Conservation (phyloP, 2,329 filamentous ascomycete species). For the Fusarium nygamai region DNA sequence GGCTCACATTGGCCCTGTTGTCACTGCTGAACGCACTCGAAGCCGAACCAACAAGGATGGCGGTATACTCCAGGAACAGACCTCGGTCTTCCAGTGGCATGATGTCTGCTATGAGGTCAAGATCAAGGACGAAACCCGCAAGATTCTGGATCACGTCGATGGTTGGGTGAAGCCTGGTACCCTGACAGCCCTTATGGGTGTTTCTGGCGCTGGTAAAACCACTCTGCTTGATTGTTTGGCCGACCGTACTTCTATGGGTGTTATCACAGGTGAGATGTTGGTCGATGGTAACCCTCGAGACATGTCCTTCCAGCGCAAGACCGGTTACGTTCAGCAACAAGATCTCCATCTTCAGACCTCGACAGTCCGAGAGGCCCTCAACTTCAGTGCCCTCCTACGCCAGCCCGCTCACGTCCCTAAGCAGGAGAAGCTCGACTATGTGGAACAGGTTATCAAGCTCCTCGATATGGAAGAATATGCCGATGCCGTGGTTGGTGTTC, state of each 20-base stretch:
- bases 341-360: conserved; percentile 87
- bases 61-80: conserved; percentile 64
- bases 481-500: conserved; percentile 89
- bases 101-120: conserved; percentile 81
- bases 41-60: conserved; percentile 52
- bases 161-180: conserved; percentile 96
- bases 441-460: conserved; percentile 89
- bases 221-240: conserved; percentile 89
- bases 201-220: conserved; percentile 93
- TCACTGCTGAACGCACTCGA: conserved; percentile 55
- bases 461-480: conserved; percentile 91
- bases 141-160: conserved; percentile 85
- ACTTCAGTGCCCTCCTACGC: conserved; percentile 85
- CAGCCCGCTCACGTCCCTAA: conserved; percentile 79
- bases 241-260: conserved; percentile 86
- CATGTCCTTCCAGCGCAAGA: conserved; percentile 88
- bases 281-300: conserved; percentile 74
- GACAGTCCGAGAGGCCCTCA: conserved; percentile 88
- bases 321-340: conserved; percentile 91
- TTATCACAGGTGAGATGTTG: conserved; percentile 85
- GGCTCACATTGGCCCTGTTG: conserved; percentile 59
- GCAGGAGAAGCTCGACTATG: conserved; percentile 85
- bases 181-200: conserved; percentile 89
- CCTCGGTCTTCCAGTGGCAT: conserved; percentile 86
- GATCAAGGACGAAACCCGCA: conserved; percentile 79